These are phyloP conservation scores for Neostapfia colusana DNA, from an alignment of 176 grass and related monocot species.

Conservation along the genomic window DNA sequence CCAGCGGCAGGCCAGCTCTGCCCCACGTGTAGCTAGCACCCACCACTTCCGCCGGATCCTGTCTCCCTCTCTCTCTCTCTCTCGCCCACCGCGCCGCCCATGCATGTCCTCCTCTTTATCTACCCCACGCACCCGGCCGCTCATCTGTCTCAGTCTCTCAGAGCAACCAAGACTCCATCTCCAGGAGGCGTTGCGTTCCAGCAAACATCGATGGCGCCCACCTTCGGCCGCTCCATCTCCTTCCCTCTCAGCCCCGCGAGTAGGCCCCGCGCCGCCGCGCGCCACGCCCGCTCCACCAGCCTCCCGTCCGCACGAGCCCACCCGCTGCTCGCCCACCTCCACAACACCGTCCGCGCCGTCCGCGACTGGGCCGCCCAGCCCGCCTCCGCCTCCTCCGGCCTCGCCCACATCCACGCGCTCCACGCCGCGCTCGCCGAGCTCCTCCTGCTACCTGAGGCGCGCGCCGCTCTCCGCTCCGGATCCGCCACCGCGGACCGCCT, in stretches of 20 bases:
- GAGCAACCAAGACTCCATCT: no score
- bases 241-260: conserved; percentile 47
- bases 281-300: conserved; percentile 57
- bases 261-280: not conserved
- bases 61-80: not conserved
- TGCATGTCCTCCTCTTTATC: conserved; percentile 14
- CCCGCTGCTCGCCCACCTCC: conserved; percentile 48
- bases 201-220: conserved; percentile 62
- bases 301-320: conserved; percentile 48
- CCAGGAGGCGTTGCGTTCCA: no score
- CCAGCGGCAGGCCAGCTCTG: not conserved
- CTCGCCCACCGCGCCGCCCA: not conserved
- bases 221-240: conserved; percentile 64
- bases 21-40: not conserved
- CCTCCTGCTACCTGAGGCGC: conserved; percentile 45
- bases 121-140: no score
- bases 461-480: conserved; percentile 12
- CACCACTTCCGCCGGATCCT: no score
- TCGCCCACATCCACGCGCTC: conserved; percentile 37
- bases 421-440: conserved; percentile 52
- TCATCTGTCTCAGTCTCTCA: no score
- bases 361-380: conserved; percentile 18
- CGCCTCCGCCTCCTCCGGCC: not conserved
- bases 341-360: conserved; percentile 22
- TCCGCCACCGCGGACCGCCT: conserved; percentile 25